Conservation (phyloP, 345 rosid genomes). For the Hypericum androsaemum region DNA sequence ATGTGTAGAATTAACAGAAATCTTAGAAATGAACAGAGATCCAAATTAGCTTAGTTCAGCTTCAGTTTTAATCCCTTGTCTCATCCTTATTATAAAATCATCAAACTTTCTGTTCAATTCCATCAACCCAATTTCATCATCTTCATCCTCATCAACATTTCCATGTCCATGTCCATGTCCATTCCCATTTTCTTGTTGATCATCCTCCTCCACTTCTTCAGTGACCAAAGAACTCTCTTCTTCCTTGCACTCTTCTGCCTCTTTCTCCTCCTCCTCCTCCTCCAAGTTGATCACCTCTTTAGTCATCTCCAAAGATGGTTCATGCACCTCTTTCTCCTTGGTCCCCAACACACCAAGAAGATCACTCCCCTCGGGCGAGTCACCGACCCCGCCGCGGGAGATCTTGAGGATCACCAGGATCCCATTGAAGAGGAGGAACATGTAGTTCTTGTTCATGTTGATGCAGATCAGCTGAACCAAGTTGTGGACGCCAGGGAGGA, state of each 20-base stretch:
- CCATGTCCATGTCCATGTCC: background rate
- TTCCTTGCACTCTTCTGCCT: constrained; percentile 1
- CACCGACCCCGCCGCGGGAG: constrained; percentile 29
- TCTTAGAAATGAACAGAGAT: no score
- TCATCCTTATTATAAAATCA: constrained; percentile 57
- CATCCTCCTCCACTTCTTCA: constrained; percentile 11
- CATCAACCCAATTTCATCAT: constrained; percentile 31
- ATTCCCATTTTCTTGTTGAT: constrained; percentile 10
- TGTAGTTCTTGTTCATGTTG: constrained; percentile 40
- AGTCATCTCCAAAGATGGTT: constrained; percentile 9
- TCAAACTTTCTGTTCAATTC: constrained; percentile 67
- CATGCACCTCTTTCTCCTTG: constrained; percentile 7
- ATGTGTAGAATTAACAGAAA: no score
- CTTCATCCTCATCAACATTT: constrained; percentile 12
- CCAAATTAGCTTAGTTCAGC: constrained; percentile 6
- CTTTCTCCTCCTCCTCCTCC: constrained; percentile 11
- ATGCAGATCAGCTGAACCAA: constrained; percentile 13
- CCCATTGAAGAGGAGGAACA: constrained; percentile 67
- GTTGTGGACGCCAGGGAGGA: constrained; percentile 10
- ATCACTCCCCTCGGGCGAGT: constrained; percentile 10
- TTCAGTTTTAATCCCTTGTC: constrained; percentile 25
- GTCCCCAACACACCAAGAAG: constrained; percentile 4
- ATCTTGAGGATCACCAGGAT: constrained; percentile 42
- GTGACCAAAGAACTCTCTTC: constrained; percentile 6
- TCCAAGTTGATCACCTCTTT: constrained; percentile 15